Base-by-base conservation (phyloP, 192 early-diverging fungal species). In the Chytriomyces sp. region DNA sequence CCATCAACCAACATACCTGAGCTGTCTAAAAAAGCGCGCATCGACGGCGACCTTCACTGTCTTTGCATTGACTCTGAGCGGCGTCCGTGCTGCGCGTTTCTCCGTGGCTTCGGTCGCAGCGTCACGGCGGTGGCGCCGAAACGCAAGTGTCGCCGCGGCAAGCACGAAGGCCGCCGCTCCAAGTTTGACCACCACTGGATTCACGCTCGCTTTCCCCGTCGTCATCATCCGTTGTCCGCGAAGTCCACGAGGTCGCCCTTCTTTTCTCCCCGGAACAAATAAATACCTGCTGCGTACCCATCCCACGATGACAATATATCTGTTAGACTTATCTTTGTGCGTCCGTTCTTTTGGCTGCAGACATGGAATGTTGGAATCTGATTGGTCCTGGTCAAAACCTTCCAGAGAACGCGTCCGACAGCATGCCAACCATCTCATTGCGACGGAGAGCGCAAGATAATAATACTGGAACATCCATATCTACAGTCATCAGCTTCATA, bases 21-120 rank as follows among this genome's bases (percentile, higher is more conserved):
- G 64, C 64, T 85, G 80, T 32, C 56, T 31, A 32, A 79, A 60
- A 55, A 85, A 85, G 2, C 74, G 53, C 56, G 36, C 75, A 63
- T 85, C 83, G 26, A 85, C 83, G 41, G 73, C 83, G 10, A 85
- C 83, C 74, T 83, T 83, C 52, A 77, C 59, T 25, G 65, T n/a
- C 19, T 72, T 63, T n/a, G 63, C 55, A 62, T 83, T 77, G 37
- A 80, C 66, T 30, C 77, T 75, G 34, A 83, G 60, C 30, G 78
- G 78, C 25, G 60, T 37, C 1, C 36, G 26, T 38, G 14, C 60
- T n/a, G n/a, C n/a, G n/a, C n/a, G n/a, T n/a, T n/a, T n/a, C n/a
- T n/a, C n/a, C n/a, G n/a, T n/a, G n/a, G n/a, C n/a, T n/a, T n/a
- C n/a, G n/a, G n/a, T n/a, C n/a, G n/a, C n/a, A n/a, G n/a, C n/a